Percentiles rank a stretch among this genome's conserved stretches.
These are phyloP conservation scores for Umbelopsis sp. DNA, from an alignment of 192 early-diverging fungal genomes.

Conservation along the genomic window DNA sequence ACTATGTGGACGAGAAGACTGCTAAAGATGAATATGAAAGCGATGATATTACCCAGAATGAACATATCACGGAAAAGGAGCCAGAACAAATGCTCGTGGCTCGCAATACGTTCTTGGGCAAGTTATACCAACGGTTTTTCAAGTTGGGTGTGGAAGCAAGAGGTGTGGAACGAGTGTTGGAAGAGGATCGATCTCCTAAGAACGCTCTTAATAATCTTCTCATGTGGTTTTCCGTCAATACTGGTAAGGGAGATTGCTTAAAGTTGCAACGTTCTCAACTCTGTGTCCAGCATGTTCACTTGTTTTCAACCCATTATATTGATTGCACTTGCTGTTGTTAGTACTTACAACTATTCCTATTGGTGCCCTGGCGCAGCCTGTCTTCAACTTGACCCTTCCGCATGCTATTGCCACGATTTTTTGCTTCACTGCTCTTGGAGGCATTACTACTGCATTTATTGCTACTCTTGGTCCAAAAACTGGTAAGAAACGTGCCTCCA, in stretches of 20 bases:
- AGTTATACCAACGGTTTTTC: not conserved
- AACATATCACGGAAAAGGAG: not conserved
- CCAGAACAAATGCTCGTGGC: not conserved
- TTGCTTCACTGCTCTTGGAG: slow-evolving; percentile 15
- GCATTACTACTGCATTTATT: slow-evolving; percentile 20
- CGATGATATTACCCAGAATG: not conserved
- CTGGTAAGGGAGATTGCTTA: not conserved
- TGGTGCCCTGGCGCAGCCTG: slow-evolving; percentile 4
- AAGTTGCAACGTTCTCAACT: not conserved
- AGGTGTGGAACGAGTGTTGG: slow-evolving; percentile 21
- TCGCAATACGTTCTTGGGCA: not conserved
- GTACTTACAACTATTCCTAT: slow-evolving; percentile 24
- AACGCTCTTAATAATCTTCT: slow-evolving; percentile 20
- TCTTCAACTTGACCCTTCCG: slow-evolving; percentile 15
- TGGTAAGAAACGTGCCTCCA: not conserved
- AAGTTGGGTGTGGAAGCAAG: slow-evolving; percentile 20
- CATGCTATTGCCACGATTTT: slow-evolving; percentile 20
- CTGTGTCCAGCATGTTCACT: no score
- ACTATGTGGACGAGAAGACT: not conserved
- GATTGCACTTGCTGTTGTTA: no score
- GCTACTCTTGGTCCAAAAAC: slow-evolving; percentile 21
- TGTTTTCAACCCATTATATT: no score
- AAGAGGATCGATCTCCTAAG: slow-evolving; percentile 20
- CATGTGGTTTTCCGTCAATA: slow-evolving; percentile 27
- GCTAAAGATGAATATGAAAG: not conserved